A percentile compares a stretch with the other conserved stretches of the same genome.
phyloP scores from a whole-genome alignment of 441 rosid genomes.

The Viola pubescens region DNA sequence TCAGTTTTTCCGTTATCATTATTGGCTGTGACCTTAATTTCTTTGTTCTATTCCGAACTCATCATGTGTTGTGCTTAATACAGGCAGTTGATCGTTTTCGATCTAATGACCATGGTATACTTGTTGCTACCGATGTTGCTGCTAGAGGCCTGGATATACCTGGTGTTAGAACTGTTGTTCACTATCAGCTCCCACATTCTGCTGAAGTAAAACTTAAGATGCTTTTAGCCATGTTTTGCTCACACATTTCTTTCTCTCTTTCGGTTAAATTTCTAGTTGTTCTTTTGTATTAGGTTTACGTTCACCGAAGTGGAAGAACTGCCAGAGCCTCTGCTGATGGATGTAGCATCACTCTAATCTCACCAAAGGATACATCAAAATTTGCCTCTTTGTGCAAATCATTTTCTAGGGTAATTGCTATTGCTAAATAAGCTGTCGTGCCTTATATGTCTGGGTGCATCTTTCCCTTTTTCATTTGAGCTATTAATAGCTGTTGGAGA shows the following conservation, averaged over 20 bases:
- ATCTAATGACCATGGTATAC: constrained; percentile 67
- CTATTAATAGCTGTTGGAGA: no score
- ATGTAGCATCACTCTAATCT: constrained; percentile 83
- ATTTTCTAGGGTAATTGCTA: constrained; percentile 61
- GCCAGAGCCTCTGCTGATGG: constrained; percentile 96
- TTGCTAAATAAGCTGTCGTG: not conserved
- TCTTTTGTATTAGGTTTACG: constrained; percentile 59
- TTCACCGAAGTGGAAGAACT: constrained; percentile 98
- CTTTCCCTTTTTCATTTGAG: no score
- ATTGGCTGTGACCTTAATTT: not conserved
- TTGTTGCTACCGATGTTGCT: constrained; percentile 93
- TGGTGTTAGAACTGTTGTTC: constrained; percentile 85
- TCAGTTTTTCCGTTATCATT: no score
- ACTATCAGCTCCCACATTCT: constrained; percentile 97
- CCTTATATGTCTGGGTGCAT: not conserved
- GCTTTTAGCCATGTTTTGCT: constrained; percentile 11
- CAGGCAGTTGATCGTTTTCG: constrained; percentile 95
- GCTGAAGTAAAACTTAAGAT: constrained; percentile 57
- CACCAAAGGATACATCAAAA: constrained; percentile 71
- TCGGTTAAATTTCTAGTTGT: constrained; percentile 7
- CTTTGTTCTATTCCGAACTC: constrained; percentile 15
- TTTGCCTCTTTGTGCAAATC: constrained; percentile 85
- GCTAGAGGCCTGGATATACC: constrained; percentile 98
- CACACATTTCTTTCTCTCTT: not conserved
- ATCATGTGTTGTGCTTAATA: constrained; percentile 16